Conservation (phyloP, 208 protist genomes). For the Endotrypanum monterogeii region DNA sequence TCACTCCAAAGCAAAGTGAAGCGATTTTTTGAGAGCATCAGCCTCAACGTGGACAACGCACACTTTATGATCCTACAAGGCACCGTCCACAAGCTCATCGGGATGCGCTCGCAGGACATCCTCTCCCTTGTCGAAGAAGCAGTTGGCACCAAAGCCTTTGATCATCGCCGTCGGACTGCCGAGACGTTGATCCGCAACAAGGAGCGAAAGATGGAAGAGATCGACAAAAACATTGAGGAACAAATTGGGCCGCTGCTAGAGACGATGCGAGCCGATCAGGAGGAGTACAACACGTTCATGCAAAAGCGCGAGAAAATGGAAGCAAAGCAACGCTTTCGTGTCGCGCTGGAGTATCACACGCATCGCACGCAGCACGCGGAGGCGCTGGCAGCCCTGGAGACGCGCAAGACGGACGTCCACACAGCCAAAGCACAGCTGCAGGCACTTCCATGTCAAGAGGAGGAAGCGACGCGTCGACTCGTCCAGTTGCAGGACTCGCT, state of each 20-base stretch:
- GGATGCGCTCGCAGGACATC: slow-evolving; percentile 99
- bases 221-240: slow-evolving; percentile 90
- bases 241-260: slow-evolving; percentile 90
- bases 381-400: slow-evolving; percentile 10
- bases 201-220: slow-evolving; percentile 98
- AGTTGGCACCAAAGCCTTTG: slow-evolving; percentile 99
- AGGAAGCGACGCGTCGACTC: slow-evolving; percentile 52
- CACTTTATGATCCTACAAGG: slow-evolving; percentile 99
- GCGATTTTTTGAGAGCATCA: slow-evolving; percentile 99
- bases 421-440: slow-evolving; percentile 56
- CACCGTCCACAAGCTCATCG: slow-evolving; percentile 99
- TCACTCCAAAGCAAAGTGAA: slow-evolving; percentile 97
- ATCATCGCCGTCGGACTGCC: slow-evolving; percentile 97
- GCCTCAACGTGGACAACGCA: slow-evolving; percentile 99
- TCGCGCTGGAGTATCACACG: slow-evolving; percentile 77
- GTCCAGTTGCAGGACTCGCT: slow-evolving; percentile 64
- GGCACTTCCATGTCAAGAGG: slow-evolving; percentile 51
- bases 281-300: slow-evolving; percentile 81
- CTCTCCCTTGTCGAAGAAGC: slow-evolving; percentile 99
- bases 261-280: slow-evolving; percentile 86
- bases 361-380: slow-evolving; percentile 36
- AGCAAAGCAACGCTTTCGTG: slow-evolving; percentile 64
- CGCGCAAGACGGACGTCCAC: slow-evolving; percentile 22
- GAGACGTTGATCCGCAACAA: slow-evolving; percentile 98
- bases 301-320: slow-evolving; percentile 72